Conservation (phyloP, 2,329 filamentous ascomycete genomes). For the Penicillium sp. region DNA sequence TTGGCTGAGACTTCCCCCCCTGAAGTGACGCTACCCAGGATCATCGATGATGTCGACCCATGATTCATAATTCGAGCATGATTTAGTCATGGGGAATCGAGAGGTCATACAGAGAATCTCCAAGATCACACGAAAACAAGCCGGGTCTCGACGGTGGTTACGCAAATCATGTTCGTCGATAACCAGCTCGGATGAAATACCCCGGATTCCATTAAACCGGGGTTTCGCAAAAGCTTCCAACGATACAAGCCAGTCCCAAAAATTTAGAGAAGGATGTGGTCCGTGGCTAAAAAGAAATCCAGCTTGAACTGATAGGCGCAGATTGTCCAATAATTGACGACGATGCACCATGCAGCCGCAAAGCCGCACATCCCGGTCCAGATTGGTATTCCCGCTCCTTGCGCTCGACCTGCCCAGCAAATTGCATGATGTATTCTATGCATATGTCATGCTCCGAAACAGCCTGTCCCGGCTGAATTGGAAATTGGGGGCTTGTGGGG, state of each 20-base stretch:
- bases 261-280: not conserved
- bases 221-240: not conserved
- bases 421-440: not conserved
- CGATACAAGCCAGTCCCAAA: not conserved
- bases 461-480: not conserved
- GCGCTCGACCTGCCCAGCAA: not conserved
- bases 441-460: not conserved
- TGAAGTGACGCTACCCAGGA: slow-evolving; percentile 16
- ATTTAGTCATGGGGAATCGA: slow-evolving; percentile 21
- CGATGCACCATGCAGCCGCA: slow-evolving; percentile 21
- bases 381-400: not conserved
- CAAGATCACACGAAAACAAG: slow-evolving; percentile 13
- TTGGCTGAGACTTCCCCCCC: slow-evolving; percentile 1
- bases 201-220: slow-evolving; percentile 5
- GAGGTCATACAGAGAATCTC: slow-evolving; percentile 11
- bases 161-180: slow-evolving; percentile 5
- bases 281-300: not conserved
- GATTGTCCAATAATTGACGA: slow-evolving; percentile 20
- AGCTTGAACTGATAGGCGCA: slow-evolving; percentile 24
- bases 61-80: slow-evolving; percentile 19
- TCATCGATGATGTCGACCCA: slow-evolving; percentile 29
- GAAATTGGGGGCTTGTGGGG: slow-evolving; percentile 1
- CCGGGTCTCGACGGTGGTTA: slow-evolving; percentile 7
- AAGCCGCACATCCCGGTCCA: slow-evolving; percentile 16
- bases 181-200: slow-evolving; percentile 6